Conservation (phyloP, 2,329 filamentous ascomycete genomes). For the Colletotrichum scovillei region DNA sequence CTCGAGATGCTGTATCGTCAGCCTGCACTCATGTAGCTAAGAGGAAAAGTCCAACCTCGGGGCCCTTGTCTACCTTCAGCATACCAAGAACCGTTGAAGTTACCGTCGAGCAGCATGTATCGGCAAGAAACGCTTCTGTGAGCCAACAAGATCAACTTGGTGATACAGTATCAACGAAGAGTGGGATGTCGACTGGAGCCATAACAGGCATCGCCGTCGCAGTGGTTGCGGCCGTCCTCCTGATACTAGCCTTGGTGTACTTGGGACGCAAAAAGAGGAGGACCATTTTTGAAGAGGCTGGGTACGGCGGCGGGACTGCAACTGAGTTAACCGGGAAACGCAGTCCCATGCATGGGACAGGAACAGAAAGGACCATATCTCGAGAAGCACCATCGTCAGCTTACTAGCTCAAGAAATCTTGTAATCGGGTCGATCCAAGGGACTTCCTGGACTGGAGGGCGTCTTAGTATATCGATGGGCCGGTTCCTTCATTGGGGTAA, state of each 20-base stretch:
- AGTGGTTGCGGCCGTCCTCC: neutral
- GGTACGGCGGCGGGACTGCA: neutral
- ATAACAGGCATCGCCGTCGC: neutral
- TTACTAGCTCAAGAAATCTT: neutral
- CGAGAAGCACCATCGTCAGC: neutral
- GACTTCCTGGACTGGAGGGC: too few species aligned
- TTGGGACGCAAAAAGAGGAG: neutral
- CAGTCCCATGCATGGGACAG: neutral
- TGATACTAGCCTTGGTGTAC: neutral
- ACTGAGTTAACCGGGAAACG: neutral
- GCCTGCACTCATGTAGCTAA: neutral
- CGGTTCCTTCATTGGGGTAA: too few species aligned
- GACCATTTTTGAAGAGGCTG: neutral
- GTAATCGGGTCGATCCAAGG: neutral
- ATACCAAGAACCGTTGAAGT: neutral
- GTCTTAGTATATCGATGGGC: too few species aligned
- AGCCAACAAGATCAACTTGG: neutral
- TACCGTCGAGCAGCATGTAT: neutral
- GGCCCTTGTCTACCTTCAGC: neutral
- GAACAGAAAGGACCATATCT: neutral
- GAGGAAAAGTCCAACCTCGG: neutral
- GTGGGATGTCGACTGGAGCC: neutral
- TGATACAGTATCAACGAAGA: neutral
- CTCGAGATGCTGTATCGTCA: neutral
- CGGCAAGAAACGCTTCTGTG: neutral